A percentile compares a stretch with the other conserved stretches of the same genome.
Conservation (phyloP, 108 stramenopile species). For the Aurantiochytrium sp. region DNA sequence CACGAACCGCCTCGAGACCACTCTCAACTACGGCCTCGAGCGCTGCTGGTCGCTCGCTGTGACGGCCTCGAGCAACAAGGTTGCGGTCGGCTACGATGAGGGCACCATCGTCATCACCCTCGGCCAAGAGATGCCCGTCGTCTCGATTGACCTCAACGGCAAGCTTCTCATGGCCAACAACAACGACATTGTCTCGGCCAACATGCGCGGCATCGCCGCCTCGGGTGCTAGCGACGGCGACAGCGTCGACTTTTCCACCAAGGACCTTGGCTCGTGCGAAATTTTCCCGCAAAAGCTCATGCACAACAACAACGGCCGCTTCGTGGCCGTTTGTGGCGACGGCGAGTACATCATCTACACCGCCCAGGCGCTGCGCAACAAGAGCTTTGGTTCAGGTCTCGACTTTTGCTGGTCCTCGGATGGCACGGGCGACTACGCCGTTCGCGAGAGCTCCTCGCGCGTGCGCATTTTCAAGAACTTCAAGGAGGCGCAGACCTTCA, state of each 20-base stretch:
- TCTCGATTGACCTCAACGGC: conserved; percentile 90
- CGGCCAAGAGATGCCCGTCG: conserved; percentile 92
- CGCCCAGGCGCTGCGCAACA: conserved; percentile 88
- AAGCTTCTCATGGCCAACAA: conserved; percentile 93
- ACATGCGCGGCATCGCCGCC: background rate
- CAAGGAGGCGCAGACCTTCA: conserved; percentile 67
- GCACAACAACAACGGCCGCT: conserved; percentile 98
- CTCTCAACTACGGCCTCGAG: conserved; percentile 98
- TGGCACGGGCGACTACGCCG: conserved; percentile 94
- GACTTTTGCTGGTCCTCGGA: conserved; percentile 94
- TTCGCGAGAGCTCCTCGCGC: conserved; percentile 78
- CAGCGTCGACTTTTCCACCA: conserved; percentile 60
- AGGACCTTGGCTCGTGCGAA: conserved; percentile 91
- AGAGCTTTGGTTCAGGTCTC: conserved; percentile 90
- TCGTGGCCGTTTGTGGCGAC: conserved; percentile 92
- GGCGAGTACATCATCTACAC: conserved; percentile 99
- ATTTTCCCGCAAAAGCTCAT: conserved; percentile 81
- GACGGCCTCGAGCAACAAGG: conserved; percentile 79
- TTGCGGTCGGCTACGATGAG: conserved; percentile 98
- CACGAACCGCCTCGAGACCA: conserved; percentile 94
- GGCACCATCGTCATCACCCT: conserved; percentile 95
- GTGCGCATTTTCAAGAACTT: conserved; percentile 94
- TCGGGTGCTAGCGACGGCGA: conserved; percentile 50
- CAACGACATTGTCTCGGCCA: conserved; percentile 67
- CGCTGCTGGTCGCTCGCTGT: conserved; percentile 93